These are phyloP conservation scores for Zarea fungicola DNA, from an alignment of 2,329 filamentous ascomycete genomes.

Conservation along the genomic window DNA sequence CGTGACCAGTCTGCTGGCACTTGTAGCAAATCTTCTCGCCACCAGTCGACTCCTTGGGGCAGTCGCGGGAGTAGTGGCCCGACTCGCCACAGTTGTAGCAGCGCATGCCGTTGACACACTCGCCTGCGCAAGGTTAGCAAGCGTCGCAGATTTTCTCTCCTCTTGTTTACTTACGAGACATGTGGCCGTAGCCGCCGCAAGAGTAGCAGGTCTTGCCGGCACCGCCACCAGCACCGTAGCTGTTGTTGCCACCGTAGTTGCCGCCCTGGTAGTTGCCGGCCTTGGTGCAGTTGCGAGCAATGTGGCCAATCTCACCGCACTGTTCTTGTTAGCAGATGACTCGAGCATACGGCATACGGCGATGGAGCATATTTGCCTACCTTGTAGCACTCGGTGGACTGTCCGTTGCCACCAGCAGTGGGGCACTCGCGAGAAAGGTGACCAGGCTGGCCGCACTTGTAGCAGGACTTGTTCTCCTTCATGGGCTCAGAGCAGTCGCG, in stretches of 20 bases:
- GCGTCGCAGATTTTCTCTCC: background rate
- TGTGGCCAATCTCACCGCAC: constrained; percentile 95
- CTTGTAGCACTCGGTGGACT: constrained; percentile 84
- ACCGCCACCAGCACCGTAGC: constrained; percentile 45
- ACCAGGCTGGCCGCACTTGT: constrained; percentile 74
- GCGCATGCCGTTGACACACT: constrained; percentile 98
- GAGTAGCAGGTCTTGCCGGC: constrained; percentile 91
- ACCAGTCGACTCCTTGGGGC: constrained; percentile 80
- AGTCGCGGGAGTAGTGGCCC: constrained; percentile 92
- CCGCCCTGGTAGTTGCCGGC: constrained; percentile 52
- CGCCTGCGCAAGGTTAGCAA: constrained; percentile 43
- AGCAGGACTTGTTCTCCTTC: constrained; percentile 79
- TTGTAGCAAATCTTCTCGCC: constrained; percentile 98
- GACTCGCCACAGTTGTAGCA: constrained; percentile 99
- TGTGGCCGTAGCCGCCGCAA: constrained; percentile 94
- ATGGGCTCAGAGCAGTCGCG: constrained; percentile 86
- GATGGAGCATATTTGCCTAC: constrained; percentile 26
- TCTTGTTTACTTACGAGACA: constrained; percentile 63
- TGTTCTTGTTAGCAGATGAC: constrained; percentile 24
- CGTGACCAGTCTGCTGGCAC: constrained; percentile 78
- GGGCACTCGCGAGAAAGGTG: constrained; percentile 90
- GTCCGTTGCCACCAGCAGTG: constrained; percentile 44
- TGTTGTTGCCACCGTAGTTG: constrained; percentile 41
- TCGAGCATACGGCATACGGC: too few relatives aligned
- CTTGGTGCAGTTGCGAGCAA: constrained; percentile 84